A percentile compares a stretch with the other conserved stretches of the same genome.
phyloP scores from a whole-genome alignment of 2,329 filamentous ascomycete genomes.

The Zymoseptoria crescenta region DNA sequence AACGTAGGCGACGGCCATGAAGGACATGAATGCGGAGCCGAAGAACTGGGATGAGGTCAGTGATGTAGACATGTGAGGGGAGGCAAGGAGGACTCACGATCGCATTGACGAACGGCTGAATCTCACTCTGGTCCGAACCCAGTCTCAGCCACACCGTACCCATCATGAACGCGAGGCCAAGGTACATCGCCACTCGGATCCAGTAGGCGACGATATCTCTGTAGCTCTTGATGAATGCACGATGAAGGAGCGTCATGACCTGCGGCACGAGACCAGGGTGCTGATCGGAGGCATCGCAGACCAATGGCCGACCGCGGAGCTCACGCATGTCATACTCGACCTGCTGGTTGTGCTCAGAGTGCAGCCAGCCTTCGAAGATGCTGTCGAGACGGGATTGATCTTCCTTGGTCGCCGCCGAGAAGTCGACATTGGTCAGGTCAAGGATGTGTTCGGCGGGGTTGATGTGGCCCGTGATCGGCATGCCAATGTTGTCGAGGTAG shows the following conservation, averaged over 20 bases:
- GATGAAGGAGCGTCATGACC: conserved; percentile 56
- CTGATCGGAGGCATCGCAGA: neutral
- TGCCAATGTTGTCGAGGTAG: conserved; percentile 55
- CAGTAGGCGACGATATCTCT: conserved; percentile 75
- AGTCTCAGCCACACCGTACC: conserved; percentile 80
- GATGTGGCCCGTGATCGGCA: conserved; percentile 54
- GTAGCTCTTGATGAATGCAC: conserved; percentile 73
- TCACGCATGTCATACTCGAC: conserved; percentile 9
- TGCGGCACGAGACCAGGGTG: conserved; percentile 2
- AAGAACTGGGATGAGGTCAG: conserved; percentile 34
- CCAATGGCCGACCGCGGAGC: conserved; percentile 5
- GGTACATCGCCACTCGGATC: conserved; percentile 72
- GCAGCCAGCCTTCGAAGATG: conserved; percentile 47
- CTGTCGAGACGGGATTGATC: conserved; percentile 35
- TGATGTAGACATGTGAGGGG: neutral
- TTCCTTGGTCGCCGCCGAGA: conserved; percentile 41
- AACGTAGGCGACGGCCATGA: conserved; percentile 66
- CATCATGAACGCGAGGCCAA: conserved; percentile 70
- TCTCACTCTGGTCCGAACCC: conserved; percentile 56
- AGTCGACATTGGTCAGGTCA: conserved; percentile 68
- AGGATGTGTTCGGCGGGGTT: conserved; percentile 74
- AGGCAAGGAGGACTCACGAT: conserved; percentile 36
- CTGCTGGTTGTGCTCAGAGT: conserved; percentile 29
- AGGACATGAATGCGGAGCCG: conserved; percentile 46
- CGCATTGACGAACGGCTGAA: conserved; percentile 71